These are phyloP conservation scores for Vigna angularis DNA, from an alignment of 306 rosid genomes.

Conservation along the genomic window DNA sequence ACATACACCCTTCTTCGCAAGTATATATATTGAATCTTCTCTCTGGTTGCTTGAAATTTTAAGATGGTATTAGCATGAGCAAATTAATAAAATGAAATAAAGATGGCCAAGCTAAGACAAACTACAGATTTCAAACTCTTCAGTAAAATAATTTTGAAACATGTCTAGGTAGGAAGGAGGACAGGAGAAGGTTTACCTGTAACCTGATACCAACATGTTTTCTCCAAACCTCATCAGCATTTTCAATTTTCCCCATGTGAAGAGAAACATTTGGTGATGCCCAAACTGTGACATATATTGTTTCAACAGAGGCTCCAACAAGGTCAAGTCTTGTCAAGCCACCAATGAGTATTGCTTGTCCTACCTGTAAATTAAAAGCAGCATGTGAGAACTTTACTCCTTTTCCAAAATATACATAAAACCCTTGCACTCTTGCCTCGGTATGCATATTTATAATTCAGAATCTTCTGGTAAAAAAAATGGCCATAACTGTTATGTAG, in stretches of 20 bases:
- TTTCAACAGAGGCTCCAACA: slow-evolving; percentile 71
- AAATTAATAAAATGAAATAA: slow-evolving; percentile 22
- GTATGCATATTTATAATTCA: slow-evolving; percentile 14
- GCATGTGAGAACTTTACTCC: slow-evolving; percentile 33
- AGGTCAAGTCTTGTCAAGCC: slow-evolving; percentile 87
- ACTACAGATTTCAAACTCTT: neutral
- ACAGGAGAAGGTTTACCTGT: slow-evolving; percentile 64
- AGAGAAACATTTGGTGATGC: slow-evolving; percentile 84
- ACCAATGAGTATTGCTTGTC: slow-evolving; percentile 82
- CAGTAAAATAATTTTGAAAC: slow-evolving; percentile 17
- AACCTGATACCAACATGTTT: slow-evolving; percentile 83
- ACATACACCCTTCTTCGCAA: neutral
- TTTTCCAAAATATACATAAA: slow-evolving; percentile 11
- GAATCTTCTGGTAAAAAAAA: neutral
- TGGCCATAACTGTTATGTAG: neutral
- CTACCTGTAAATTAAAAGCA: slow-evolving; percentile 65
- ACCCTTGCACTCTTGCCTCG: neutral
- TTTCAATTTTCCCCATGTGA: slow-evolving; percentile 91
- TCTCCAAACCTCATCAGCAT: slow-evolving; percentile 85
- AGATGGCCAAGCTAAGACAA: slow-evolving; percentile 32
- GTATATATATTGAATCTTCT: neutral
- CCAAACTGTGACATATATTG: slow-evolving; percentile 89
- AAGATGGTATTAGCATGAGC: neutral
- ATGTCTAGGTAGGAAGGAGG: slow-evolving; percentile 1
- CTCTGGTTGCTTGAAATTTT: slow-evolving; percentile 4